Base-by-base conservation (phyloP, 352 stramenopile genomes). In the Thalassiosira pacifica region DNA sequence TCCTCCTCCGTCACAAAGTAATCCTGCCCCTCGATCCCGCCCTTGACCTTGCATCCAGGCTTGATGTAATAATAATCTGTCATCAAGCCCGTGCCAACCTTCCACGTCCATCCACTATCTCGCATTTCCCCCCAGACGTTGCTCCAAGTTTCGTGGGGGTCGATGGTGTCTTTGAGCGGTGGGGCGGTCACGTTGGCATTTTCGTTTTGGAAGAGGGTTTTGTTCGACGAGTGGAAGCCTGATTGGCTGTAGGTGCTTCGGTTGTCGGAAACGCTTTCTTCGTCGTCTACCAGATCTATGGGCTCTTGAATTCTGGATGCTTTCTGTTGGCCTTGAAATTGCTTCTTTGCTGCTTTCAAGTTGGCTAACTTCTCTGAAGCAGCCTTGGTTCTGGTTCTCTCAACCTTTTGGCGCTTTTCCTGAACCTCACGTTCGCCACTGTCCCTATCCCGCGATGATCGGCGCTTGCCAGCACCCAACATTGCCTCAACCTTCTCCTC, bases 1-100 rank as follows among this genome's bases (percentile, higher is more conserved):
- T 82, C 68, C 42, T 83, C 29, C 18, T 53, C n/a, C 19, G 24
- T 61, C 6, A 66, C 53, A 67, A 86, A 86, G n/a, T 83, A 86
- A 76, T 86, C 72, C 40, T 65, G 22, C 13, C 79, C 79, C 40
- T 73, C 60, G 0, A 59, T 59, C 11, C 72, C 79, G 22, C 45
- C 57, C 26, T 60, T 80, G 19, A 79, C 70, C 29, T 72, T 74
- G n/a, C 32, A 69, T 10, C 57, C 73, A 22, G 79, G 79, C 27
- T 83, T 82, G 19, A 86, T 76, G 57, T 86, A 86, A 69, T 69
- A 83, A 42, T 86, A 86, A 76, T 83, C 79, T 27, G 65, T 52
- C 72, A 86, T 83, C n/a, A 86, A 40, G 57, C 79, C 79, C 29
- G 19, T 60, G 2, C 79, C 79, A 18, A 11, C 13, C 57, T 77